Conservation (phyloP, 805 yeast genomes). For the Gaillardinia entomophila region DNA sequence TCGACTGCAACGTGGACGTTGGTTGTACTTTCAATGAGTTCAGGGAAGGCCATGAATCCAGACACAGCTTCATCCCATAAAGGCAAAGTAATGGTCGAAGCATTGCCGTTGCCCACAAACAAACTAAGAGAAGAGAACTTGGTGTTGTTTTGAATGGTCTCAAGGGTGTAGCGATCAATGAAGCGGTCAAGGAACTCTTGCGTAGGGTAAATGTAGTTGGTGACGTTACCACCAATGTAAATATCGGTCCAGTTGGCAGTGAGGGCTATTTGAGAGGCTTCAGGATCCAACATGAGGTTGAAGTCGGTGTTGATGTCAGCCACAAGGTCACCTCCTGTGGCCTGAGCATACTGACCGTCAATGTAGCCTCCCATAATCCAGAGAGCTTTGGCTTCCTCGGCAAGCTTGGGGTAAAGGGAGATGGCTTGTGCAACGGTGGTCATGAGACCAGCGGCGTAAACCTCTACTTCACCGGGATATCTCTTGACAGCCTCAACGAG, state of each 20-base stretch:
- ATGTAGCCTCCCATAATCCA: constrained; percentile 42
- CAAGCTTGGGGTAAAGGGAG: constrained; percentile 31
- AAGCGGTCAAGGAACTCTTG: constrained; percentile 28
- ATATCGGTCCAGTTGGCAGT: constrained; percentile 36
- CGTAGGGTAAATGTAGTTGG: constrained; percentile 35
- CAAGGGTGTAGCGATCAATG: constrained; percentile 29
- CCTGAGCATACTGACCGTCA: constrained; percentile 35
- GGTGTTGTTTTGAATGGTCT: constrained; percentile 18
- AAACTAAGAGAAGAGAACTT: constrained; percentile 21
- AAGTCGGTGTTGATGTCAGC: constrained; percentile 39
- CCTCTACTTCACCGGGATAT: constrained; percentile 23
- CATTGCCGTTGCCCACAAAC: constrained; percentile 31
- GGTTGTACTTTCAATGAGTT: constrained; percentile 21
- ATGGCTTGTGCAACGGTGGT: constrained; percentile 43
- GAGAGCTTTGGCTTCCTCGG: constrained; percentile 33
- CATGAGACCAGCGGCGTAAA: constrained; percentile 38
- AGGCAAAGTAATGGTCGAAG: constrained; percentile 28
- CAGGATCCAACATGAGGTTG: constrained; percentile 40
- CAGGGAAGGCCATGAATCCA: constrained; percentile 32
- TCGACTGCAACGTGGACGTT: constrained; percentile 31
- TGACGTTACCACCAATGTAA: constrained; percentile 37
- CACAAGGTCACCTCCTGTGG: constrained; percentile 12
- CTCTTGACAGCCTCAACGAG: constrained; percentile 34
- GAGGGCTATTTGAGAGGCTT: constrained; percentile 39
- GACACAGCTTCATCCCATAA: constrained; percentile 40